Base-by-base conservation (phyloP, 352 stramenopile genomes). In the Phytophthora boehmeriae region DNA sequence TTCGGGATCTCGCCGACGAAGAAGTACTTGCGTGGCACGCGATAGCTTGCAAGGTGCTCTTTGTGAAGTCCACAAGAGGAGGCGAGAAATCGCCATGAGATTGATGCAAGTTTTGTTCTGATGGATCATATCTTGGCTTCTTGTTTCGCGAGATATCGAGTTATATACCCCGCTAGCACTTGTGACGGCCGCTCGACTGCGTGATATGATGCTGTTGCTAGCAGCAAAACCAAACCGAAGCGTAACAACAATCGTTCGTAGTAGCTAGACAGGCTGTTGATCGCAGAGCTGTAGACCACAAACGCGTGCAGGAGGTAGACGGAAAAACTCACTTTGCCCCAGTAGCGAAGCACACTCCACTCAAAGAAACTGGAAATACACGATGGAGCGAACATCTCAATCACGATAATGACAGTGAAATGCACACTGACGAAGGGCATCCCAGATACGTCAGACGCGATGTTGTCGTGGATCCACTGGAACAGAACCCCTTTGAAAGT, bases 1-100 rank as follows among this genome's bases (percentile, higher is more conserved):
- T 97, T 96, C 16, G 90, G 88, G 49, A 97, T 94, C 41, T 80
- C 69, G 8, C 93, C 69, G 6, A 97, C 76, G 23, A 97, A 72
- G 39, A 92, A 80, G 43, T 95, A 81, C 22, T 73, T 73, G 19
- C 80, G 80, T 8, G 92, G 92, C 38, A 83, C 71, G 41, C 93
- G 91, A 62, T 98, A 97, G 32, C 73, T 77, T 14, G 89, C 87
- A n/a, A 98, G 63, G 36, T 88, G 69, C 25, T 83, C 44, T 45
- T 81, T 75, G 74, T 71, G 45, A 91, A 97, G 0, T 68, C 63
- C 22, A 71, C 58, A 20, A 92, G 51, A 19, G 67, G 55, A 6
- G 73, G 71, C n/a, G 59, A 44, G 11, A 83, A 74, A n/a, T n/a
- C n/a, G n/a, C n/a, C n/a, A n/a, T n/a, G n/a, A n/a, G n/a, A n/a